phyloP scores from a whole-genome alignment of 2,329 filamentous ascomycete species.

The Phoma sp. region DNA sequence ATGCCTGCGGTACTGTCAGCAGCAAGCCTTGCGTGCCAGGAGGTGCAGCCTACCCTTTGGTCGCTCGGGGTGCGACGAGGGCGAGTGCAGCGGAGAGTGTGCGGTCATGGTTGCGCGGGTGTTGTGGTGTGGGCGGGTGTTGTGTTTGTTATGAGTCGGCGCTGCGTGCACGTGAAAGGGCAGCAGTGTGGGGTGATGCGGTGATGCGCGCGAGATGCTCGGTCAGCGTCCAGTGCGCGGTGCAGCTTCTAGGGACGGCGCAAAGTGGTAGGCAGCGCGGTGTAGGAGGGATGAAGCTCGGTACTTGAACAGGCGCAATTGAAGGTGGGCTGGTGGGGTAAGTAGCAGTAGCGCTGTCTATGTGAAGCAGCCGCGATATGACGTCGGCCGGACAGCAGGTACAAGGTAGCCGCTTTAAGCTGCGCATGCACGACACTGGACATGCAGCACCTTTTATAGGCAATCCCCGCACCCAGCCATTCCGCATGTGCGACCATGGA shows the following conservation, averaged over 20 bases:
- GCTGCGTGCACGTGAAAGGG: slow-evolving; percentile 25
- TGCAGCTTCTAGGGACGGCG: neutral
- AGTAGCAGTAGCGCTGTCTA: slow-evolving; percentile 11
- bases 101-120: slow-evolving; percentile 41
- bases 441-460: slow-evolving; percentile 6
- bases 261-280: slow-evolving; percentile 5
- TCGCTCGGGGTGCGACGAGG: slow-evolving; percentile 50
- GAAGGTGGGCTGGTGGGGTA: slow-evolving; percentile 15
- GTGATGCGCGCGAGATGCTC: slow-evolving; percentile 4
- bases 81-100: slow-evolving; percentile 47
- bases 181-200: slow-evolving; percentile 7
- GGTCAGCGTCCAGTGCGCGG: neutral
- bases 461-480: slow-evolving; percentile 5
- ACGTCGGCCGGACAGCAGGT: slow-evolving; percentile 6
- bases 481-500: neutral
- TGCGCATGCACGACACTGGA: slow-evolving; percentile 10
- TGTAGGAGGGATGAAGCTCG: slow-evolving; percentile 9
- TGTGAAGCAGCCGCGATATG: slow-evolving; percentile 13
- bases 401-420: slow-evolving; percentile 9
- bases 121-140: slow-evolving; percentile 9
- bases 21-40: neutral
- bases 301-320: slow-evolving; percentile 14
- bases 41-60: slow-evolving; percentile 50
- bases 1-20: slow-evolving; percentile 70
- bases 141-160: slow-evolving; percentile 5